A percentile compares a stretch with the other conserved stretches of the same genome.
Conservation (phyloP, 2,329 filamentous ascomycete genomes). For the Aspergillus sp. region DNA sequence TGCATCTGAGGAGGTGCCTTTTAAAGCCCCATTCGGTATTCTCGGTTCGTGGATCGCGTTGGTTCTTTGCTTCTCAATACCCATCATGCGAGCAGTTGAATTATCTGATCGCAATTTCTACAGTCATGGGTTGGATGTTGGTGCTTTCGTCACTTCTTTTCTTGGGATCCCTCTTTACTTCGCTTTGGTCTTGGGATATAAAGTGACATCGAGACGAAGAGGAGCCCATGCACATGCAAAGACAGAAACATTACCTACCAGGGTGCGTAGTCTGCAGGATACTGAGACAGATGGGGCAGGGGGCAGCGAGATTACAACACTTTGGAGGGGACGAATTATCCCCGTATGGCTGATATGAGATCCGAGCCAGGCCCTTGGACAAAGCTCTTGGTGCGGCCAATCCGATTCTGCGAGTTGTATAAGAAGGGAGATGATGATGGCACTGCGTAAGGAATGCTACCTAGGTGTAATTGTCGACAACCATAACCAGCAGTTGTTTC, state of each 20-base stretch:
- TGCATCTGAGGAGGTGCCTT: slow-evolving; percentile 57
- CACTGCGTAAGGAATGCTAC: neutral
- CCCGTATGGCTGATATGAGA: slow-evolving; percentile 12
- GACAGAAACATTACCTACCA: slow-evolving; percentile 61
- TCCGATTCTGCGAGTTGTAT: neutral
- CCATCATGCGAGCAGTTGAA: slow-evolving; percentile 76
- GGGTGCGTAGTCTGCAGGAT: slow-evolving; percentile 46
- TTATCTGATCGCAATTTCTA: slow-evolving; percentile 57
- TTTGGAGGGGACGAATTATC: slow-evolving; percentile 3
- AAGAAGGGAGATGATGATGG: neutral
- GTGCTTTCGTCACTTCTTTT: slow-evolving; percentile 74
- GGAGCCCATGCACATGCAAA: slow-evolving; percentile 50
- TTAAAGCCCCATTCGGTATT: slow-evolving; percentile 68
- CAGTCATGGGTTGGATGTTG: slow-evolving; percentile 61
- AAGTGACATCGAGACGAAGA: slow-evolving; percentile 55
- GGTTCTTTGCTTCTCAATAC: slow-evolving; percentile 68
- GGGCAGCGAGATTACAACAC: neutral
- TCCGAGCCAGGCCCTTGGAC: neutral
- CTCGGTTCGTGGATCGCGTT: slow-evolving; percentile 67
- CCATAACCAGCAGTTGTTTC: neutral
- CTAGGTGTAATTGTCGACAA: neutral
- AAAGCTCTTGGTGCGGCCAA: neutral
- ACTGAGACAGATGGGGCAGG: slow-evolving; percentile 1
- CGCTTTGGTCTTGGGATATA: slow-evolving; percentile 66
- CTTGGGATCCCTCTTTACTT: slow-evolving; percentile 74